Conservation (phyloP, 2,329 filamentous ascomycete species). For the Penicillium sp. region DNA sequence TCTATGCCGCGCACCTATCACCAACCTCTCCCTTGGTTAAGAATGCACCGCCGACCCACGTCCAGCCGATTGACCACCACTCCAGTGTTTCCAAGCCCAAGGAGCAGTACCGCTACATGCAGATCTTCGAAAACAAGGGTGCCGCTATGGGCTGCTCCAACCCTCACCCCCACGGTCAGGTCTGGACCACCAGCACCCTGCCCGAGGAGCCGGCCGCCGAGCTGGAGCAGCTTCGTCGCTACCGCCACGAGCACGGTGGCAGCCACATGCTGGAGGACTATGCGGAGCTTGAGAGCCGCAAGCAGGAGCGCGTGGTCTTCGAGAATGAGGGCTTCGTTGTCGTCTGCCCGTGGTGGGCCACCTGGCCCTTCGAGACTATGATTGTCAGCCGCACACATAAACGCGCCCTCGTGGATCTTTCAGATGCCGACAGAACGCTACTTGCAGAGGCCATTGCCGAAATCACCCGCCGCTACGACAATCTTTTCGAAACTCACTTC, state of each 20-base stretch:
- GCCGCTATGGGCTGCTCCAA: slow-evolving; percentile 98
- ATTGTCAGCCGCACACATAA: slow-evolving; percentile 80
- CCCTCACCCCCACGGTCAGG: slow-evolving; percentile 92
- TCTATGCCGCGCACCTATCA: slow-evolving; percentile 78
- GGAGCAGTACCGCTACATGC: slow-evolving; percentile 90
- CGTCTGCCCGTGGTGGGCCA: slow-evolving; percentile 94
- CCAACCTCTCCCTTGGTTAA: slow-evolving; percentile 60
- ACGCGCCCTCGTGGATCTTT: slow-evolving; percentile 76
- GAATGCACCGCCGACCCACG: slow-evolving; percentile 43
- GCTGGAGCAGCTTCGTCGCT: slow-evolving; percentile 70
- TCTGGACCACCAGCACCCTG: slow-evolving; percentile 88
- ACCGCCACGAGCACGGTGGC: slow-evolving; percentile 66
- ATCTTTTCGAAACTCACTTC: slow-evolving; percentile 93
- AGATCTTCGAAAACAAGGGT: slow-evolving; percentile 99
- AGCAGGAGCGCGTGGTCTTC: slow-evolving; percentile 79
- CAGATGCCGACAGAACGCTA: slow-evolving; percentile 61
- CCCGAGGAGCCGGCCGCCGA: slow-evolving; percentile 86
- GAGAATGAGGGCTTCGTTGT: slow-evolving; percentile 81
- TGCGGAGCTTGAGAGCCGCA: slow-evolving; percentile 71
- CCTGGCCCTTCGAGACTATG: slow-evolving; percentile 96
- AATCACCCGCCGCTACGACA: slow-evolving; percentile 87
- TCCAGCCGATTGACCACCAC: slow-evolving; percentile 46
- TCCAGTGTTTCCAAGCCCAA: slow-evolving; percentile 51
- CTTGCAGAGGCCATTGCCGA: slow-evolving; percentile 83
- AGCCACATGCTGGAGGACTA: slow-evolving; percentile 81